phyloP scores from a whole-genome alignment of 495 filamentous ascomycete species.

The Podospora pseudoanserina region DNA sequence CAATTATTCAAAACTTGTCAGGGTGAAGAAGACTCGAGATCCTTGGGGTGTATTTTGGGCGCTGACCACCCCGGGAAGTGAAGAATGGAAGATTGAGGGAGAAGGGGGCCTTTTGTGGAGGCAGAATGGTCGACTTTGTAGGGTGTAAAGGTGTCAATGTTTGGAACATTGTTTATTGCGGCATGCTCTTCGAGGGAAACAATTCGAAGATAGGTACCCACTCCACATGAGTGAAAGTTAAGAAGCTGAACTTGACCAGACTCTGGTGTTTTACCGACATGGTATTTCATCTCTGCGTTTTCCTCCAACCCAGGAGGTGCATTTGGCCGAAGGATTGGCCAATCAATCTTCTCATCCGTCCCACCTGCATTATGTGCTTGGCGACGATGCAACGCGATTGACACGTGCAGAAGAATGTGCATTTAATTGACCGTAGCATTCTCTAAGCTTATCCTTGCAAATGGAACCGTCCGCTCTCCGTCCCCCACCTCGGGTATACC shows the following conservation, averaged over 20 bases:
- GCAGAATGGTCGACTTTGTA: slow-evolving; percentile 39
- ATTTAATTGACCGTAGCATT: background rate
- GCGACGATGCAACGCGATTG: too few species aligned
- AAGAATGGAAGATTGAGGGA: slow-evolving; percentile 41
- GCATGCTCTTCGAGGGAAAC: too few species aligned
- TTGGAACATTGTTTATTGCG: too few species aligned
- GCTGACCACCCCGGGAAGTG: slow-evolving; percentile 52
- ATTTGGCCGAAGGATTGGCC: too few species aligned
- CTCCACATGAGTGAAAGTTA: too few species aligned
- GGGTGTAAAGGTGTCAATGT: background rate
- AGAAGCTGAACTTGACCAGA: too few species aligned
- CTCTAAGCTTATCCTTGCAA: background rate
- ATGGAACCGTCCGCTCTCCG: background rate
- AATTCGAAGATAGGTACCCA: too few species aligned
- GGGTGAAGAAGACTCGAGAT: slow-evolving; percentile 52
- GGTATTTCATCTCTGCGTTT: background rate
- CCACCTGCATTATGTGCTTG: background rate
- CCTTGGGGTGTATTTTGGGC: slow-evolving; percentile 55
- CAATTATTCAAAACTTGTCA: slow-evolving; percentile 49
- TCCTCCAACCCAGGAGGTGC: too few species aligned
- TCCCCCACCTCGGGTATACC: background rate
- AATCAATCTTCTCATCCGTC: background rate
- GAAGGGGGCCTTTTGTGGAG: slow-evolving; percentile 30
- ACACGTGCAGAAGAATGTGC: background rate
- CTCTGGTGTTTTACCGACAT: background rate